A percentile compares a stretch with the other conserved stretches of the same genome.
Evolutionary conservation across 192 early-diverging fungal genomes (phyloP).

Genomic region (Coemansia sp.): DNA sequence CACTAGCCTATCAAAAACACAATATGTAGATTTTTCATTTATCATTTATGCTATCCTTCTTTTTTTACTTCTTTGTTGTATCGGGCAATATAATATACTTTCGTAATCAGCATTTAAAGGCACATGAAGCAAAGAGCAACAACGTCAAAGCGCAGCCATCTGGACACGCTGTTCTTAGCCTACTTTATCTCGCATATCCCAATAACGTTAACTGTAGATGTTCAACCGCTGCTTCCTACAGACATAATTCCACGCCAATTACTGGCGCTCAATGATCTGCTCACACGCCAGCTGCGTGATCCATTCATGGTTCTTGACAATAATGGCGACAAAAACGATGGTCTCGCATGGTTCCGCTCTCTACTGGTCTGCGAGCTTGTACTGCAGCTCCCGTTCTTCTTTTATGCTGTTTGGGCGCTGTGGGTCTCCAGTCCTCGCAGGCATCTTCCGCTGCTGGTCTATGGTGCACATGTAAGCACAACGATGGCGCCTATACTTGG

Average conservation of each 20-base stretch:
- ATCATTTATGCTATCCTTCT: neutral
- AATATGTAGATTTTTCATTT: neutral
- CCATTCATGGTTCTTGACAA: conserved; percentile 60
- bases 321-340: conserved; percentile 11
- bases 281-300: conserved; percentile 59
- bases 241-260: conserved; percentile 32
- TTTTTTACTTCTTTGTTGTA: neutral
- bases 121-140: neutral
- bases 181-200: conserved; percentile 78
- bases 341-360: conserved; percentile 64
- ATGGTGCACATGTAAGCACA: conserved; percentile 73
- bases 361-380: conserved; percentile 63
- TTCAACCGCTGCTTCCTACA: conserved; percentile 57
- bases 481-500: conserved; percentile 63
- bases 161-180: conserved; percentile 63
- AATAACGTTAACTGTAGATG: conserved; percentile 62
- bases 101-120: neutral
- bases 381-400: conserved; percentile 72
- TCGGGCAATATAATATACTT: neutral
- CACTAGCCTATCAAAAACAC: neutral
- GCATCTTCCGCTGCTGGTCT: conserved; percentile 59
- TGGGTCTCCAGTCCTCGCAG: conserved; percentile 41
- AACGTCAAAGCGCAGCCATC: conserved; percentile 24
- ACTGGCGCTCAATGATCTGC: conserved; percentile 40
- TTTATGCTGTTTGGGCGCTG: conserved; percentile 60